Evolutionary conservation across 345 rosid species (phyloP).

Genomic region (Euphorbia pulcherrima): DNA sequence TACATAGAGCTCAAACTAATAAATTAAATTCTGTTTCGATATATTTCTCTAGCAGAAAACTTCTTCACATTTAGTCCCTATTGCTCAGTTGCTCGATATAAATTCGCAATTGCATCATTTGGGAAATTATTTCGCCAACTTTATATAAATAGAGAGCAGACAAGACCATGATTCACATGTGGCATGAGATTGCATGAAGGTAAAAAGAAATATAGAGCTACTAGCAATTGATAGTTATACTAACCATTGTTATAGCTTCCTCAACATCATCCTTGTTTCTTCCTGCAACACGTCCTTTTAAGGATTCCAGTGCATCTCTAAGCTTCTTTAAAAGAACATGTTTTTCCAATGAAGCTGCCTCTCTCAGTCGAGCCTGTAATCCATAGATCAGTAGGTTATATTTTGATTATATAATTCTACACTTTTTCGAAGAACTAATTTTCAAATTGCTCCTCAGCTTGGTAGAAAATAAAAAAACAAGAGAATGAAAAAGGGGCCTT

Average conservation of each 20-base stretch:
- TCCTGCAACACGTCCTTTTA: constrained; percentile 86
- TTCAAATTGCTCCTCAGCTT: constrained; percentile 9
- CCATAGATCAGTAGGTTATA: constrained; percentile 17
- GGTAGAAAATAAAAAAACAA: not conserved
- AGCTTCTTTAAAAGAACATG: constrained; percentile 98
- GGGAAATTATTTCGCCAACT: not conserved
- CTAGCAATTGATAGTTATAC: constrained; percentile 20
- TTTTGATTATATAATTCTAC: not conserved
- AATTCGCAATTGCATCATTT: not conserved
- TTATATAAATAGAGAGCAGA: not conserved
- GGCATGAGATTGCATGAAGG: not conserved
- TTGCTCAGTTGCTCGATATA: not conserved
- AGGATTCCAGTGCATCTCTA: constrained; percentile 82
- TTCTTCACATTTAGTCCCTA: not conserved
- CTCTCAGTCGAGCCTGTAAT: constrained; percentile 82
- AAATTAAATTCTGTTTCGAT: too few relatives aligned
- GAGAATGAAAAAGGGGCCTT: not conserved
- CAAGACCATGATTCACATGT: not conserved
- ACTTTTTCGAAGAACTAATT: constrained; percentile 4
- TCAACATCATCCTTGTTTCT: constrained; percentile 93
- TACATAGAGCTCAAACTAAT: not conserved
- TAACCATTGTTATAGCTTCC: constrained; percentile 90
- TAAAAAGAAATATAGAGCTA: not conserved
- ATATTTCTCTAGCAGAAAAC: not conserved
- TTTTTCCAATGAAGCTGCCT: constrained; percentile 90